Base-by-base conservation (phyloP, 140 eudicot species). In the Cichorium intybus region DNA sequence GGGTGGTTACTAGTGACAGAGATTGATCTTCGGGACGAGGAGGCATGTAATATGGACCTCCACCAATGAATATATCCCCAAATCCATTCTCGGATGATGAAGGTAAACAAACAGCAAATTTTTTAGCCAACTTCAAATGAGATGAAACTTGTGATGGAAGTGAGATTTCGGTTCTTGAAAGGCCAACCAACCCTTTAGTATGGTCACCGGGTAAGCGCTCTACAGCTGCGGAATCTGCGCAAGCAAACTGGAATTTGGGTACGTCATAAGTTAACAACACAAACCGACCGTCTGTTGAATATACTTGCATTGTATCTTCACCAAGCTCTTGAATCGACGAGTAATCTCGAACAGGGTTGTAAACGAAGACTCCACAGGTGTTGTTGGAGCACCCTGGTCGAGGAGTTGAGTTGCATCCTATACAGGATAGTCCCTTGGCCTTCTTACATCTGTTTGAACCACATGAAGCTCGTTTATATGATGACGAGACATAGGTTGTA, bases 41-140 rank as follows among this genome's bases (percentile, higher is more conserved):
- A n/a, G n/a, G n/a, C n/a, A n/a, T n/a, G n/a, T n/a, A n/a, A n/a
- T n/a, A n/a, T n/a, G n/a, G n/a, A n/a, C n/a, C n/a, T n/a, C n/a
- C n/a, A n/a, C n/a, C n/a, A n/a, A n/a, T n/a, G n/a, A n/a, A n/a
- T n/a, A n/a, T n/a, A n/a, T n/a, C n/a, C n/a, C n/a, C 86, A 12
- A 34, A 46, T 11, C 75, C 77, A 0, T 55, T 17, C 12, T 31
- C 20, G 4, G 74, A 16, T 0, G 82, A 66, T 4, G 80, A 68
- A 0, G 83, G 86, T 6, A 77, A 15, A 26, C 86, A 81, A 48
- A 81, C 72, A 35, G 86, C 74, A 73, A 81, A 81, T 10, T 41
- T 81, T 16, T 56, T 71, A 49, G 72, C 72, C 20, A 73, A 22
- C 10, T 57, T 58, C 35, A 77, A 75, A 4, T 52, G 21, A 7